These are phyloP conservation scores for Kurtzmaniella quercitrusa DNA, from an alignment of 1,139 yeast genomes.

Conservation along the genomic window DNA sequence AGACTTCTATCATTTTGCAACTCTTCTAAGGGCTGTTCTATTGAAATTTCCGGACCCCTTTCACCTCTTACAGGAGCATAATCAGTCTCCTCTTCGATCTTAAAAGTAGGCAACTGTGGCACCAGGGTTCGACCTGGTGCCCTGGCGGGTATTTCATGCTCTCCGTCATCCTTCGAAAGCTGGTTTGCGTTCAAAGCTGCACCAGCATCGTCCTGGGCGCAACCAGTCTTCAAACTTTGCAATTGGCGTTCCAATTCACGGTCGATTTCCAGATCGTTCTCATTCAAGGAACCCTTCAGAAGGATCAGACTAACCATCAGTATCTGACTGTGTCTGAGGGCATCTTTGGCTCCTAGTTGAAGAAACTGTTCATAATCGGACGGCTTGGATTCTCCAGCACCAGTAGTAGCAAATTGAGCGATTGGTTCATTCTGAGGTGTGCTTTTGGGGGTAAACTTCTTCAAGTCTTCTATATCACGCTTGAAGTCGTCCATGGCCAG, in stretches of 20 bases:
- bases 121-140: background rate
- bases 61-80: background rate
- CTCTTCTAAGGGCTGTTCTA: background rate
- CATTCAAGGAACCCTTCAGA: slow-evolving; percentile 32
- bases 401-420: background rate
- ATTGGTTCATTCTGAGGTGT: background rate
- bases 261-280: slow-evolving; percentile 36
- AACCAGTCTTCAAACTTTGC: slow-evolving; percentile 31
- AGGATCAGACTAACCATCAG: slow-evolving; percentile 45
- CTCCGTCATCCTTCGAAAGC: background rate
- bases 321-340: slow-evolving; percentile 26
- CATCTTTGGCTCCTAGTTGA: slow-evolving; percentile 8
- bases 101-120: slow-evolving; percentile 14
- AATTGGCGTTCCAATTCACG: slow-evolving; percentile 39
- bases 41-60: background rate
- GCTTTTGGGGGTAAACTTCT: slow-evolving; percentile 14
- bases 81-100: slow-evolving; percentile 12
- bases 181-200: background rate
- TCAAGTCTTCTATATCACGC: slow-evolving; percentile 25
- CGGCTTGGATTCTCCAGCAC: background rate
- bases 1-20: background rate
- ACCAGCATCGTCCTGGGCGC: background rate
- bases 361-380: slow-evolving; percentile 31
- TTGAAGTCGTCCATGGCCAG: slow-evolving; percentile 28
- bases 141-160: background rate